Base-by-base conservation (phyloP, 176 grass and related monocot species). In the Lolium rigidum region DNA sequence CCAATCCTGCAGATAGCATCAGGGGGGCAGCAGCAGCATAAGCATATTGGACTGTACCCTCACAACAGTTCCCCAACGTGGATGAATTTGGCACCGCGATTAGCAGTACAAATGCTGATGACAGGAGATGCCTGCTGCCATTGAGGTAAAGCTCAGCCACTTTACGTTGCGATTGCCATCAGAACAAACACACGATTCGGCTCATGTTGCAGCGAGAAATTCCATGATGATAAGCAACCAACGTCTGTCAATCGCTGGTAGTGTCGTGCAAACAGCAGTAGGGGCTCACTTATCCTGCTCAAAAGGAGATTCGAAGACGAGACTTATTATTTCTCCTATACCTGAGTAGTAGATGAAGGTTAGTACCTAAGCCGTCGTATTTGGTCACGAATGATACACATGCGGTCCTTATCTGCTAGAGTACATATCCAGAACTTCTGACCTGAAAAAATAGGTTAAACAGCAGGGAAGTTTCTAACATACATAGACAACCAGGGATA, bases 101-200 rank as follows among this genome's bases (percentile, higher is more conserved):
- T 85, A 65, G 43, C 76, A 47, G 75, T n/a, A 57, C 57, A 74
- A 80, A 50, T 81, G 24, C 87, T 89, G 68, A 66, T 69, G 82
- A 76, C 48, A 24, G 55, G 77, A 80, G 63, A 89, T 89, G 87
- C 87, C 41, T 84, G 74, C 81, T 47, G 48, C 77, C 68, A 60
- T 85, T 89, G 77, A 67, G 76, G 48, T 85, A 89, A 89, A 84
- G 82, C 59, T 10, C 49, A 16, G 3, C 7, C 39, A 41, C 88
- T 89, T 89, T 85, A 76, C 70, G 14, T 20, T 76, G 46, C 47
- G 82, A 81, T 81, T 75, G 46, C 77, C 69, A 81, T 85, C 77
- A 76, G 83, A 81, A 60, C 49, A 89, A 85, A 69, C 68, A 81
- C 10, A 76, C 7, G 69, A 85, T 85, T 85, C 58, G 55, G 54